Base-by-base conservation (phyloP, 1,284 basidiomycete species). In the Ceratobasidium sp. region DNA sequence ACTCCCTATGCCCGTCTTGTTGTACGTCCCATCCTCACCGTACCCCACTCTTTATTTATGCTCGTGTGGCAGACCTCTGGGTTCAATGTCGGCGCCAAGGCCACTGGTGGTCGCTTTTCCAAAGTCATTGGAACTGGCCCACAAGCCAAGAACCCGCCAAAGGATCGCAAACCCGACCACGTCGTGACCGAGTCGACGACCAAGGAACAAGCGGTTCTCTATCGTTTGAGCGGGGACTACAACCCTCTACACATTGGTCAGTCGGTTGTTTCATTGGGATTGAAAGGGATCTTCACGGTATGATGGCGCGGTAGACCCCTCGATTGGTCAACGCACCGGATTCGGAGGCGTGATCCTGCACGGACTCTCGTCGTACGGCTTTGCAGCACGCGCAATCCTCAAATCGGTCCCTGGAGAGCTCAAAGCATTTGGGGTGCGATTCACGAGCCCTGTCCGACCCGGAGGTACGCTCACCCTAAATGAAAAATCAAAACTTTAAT, bases 291-390 rank as follows among this genome's bases (percentile, higher is more conserved):
- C 6, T n/a, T 52, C 16, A 52, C n/a, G 18, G 50, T 52, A 20
- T 16, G 50, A 41, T 20, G 50, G 44, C 60, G 14, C 50, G 35
- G 27, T 77, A 94, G 93, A 94, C 83, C 93, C 94, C 1, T 84
- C 82, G 23, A 90, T 93, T 57, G 93, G 93, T n/a, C 82, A 90
- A 79, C 87, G 87, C 5, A 87, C 90, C 18, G 93, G 93, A 16
- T 95, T 95, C 81, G 92, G 93, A 12, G 94, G 92, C 65, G 90
- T 92, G 52, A 95, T 96, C 81, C 87, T 96, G 18, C 94, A 96
- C 82, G 94, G 94, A n/a, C 87, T 95, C 30, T 89, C 90, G 18
- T 90, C 91, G 0, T 94, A 89, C 82, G 94, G 94, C 6, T 94
- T 94, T 82, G 92, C 87, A 8, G 94, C 93, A 1, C 90, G 94